A percentile compares a stretch with the other conserved stretches of the same genome.
Evolutionary conservation across 2,329 filamentous ascomycete species (phyloP).

Genomic region (Sporothrix curviconia): DNA sequence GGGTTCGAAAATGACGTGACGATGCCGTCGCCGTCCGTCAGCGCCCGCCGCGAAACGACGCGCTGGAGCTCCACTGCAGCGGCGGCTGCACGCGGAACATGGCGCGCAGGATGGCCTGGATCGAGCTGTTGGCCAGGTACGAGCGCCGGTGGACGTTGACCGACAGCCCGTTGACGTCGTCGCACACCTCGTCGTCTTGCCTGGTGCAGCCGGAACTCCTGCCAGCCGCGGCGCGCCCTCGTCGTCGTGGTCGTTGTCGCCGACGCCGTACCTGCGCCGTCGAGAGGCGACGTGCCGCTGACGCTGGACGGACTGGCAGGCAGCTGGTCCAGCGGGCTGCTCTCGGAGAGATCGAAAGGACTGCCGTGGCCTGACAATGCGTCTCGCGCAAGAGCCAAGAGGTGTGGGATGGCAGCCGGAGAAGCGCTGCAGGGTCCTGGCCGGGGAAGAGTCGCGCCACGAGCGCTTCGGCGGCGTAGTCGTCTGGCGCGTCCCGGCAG

Average conservation of each 20-base stretch:
- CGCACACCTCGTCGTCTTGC: neutral
- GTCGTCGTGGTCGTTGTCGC: neutral
- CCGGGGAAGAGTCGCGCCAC: neutral
- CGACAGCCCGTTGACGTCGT: neutral
- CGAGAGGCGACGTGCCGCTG: too few species aligned
- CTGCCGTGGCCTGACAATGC: too few species aligned
- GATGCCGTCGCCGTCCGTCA: too few species aligned
- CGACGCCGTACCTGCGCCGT: too few species aligned
- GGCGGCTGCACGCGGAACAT: neutral
- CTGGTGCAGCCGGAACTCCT: neutral
- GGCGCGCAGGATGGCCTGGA: neutral
- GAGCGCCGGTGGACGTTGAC: neutral
- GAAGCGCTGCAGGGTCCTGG: neutral
- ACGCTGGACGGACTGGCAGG: too few species aligned
- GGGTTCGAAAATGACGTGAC: too few species aligned
- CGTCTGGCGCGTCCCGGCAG: too few species aligned
- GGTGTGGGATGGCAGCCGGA: neutral
- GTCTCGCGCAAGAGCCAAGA: neutral
- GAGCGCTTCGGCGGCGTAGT: neutral
- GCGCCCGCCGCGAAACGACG: neutral
- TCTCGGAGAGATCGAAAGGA: too few species aligned
- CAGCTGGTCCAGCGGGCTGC: too few species aligned
- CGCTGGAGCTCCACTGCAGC: neutral
- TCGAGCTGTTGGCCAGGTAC: neutral
- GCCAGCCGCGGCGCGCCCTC: neutral